Evolutionary conservation across 2,329 filamentous ascomycete species (phyloP), one percentile per base, ranked within the genome.

Genomic region (Lecanicillium sp.): DNA sequence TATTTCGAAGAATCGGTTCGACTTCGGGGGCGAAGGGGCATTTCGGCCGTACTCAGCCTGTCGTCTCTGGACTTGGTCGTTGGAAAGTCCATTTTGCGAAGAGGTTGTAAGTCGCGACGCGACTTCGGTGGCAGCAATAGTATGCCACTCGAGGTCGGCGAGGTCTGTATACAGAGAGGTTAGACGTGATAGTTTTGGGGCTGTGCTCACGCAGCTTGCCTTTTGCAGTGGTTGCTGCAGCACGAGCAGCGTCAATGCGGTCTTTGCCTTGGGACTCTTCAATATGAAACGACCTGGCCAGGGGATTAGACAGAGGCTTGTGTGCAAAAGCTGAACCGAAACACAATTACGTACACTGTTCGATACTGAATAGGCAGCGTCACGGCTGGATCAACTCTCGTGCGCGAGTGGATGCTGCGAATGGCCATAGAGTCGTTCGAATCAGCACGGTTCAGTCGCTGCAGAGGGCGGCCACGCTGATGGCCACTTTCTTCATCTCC

Each of bases 121-220:
- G n/a, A 84, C 62, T 41, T 83, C 76, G 6, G 74, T 64, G 11
- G 68, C 51, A 0, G 74, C 56, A 10, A 84, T 60, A 1, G 63
- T 76, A 55, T 87, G 83, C 79, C 82, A 84, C 50, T 85, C 77
- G 36, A 86, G 66, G 42, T 71, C 68, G 36, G 70, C 73, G 39
- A 82, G 69, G 45, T 80, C 76, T 79, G 37, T 1, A 13, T 2
- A 11, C 25, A 14, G 14, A n/a, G 3, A 36, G 32, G 6, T 29
- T 5, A 6, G n/a, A 15, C 10, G 3, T n/a, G 5, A 8, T 27
- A 14, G 14, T 10, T 19, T 13, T 20, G 29, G 17, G 27, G 27
- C 6, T 5, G 13, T 29, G 6, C 5, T 9, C 19, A 14, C 12
- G 6, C 13, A 20, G 15, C 17, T 22, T 56, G 66, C 67, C 69